Percentiles rank a stretch among this genome's conserved stretches.
phyloP scores from a whole-genome alignment of 2,329 filamentous ascomycete genomes.

The Furcasterigmium furcatum region DNA sequence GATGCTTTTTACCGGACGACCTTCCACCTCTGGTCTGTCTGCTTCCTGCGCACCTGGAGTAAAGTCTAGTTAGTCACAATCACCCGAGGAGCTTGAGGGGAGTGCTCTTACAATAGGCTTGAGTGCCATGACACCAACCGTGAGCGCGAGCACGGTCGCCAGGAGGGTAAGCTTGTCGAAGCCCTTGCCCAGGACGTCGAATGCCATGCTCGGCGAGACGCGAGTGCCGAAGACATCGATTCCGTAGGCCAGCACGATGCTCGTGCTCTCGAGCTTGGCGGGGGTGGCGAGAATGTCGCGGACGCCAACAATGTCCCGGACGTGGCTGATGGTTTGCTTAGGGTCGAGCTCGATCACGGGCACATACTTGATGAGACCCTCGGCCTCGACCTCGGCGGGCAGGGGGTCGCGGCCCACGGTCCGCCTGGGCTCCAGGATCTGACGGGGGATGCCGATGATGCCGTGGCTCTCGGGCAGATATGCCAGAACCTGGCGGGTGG shows the following conservation, averaged over 20 bases:
- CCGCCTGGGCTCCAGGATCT: conserved; percentile 78
- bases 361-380: conserved; percentile 75
- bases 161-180: conserved; percentile 90
- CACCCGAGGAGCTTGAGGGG: too few species aligned
- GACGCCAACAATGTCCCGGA: conserved; percentile 76
- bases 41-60: conserved; percentile 56
- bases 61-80: too few species aligned
- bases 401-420: conserved; percentile 83
- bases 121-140: conserved; percentile 71
- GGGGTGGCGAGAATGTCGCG: conserved; percentile 70
- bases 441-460: conserved; percentile 76
- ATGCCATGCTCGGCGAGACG: conserved; percentile 81
- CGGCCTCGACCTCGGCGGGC: conserved; percentile 69
- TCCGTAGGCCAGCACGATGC: conserved; percentile 83
- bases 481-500: conserved; percentile 76
- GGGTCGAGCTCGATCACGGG: conserved; percentile 82
- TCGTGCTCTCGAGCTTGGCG: conserved; percentile 86
- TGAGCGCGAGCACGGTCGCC: conserved; percentile 77
- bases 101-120: conserved; percentile 72
- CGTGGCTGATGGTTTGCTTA: conserved; percentile 75
- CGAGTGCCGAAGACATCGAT: conserved; percentile 85
- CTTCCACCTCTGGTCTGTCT: conserved; percentile 64
- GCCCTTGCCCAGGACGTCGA: conserved; percentile 88
- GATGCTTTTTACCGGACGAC: conserved; percentile 21
- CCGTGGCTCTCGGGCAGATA: conserved; percentile 70